Percentiles rank a stretch among this genome's conserved stretches.
Evolutionary conservation across 208 protist genomes (phyloP).

Genomic region (Polymyxa betae): DNA sequence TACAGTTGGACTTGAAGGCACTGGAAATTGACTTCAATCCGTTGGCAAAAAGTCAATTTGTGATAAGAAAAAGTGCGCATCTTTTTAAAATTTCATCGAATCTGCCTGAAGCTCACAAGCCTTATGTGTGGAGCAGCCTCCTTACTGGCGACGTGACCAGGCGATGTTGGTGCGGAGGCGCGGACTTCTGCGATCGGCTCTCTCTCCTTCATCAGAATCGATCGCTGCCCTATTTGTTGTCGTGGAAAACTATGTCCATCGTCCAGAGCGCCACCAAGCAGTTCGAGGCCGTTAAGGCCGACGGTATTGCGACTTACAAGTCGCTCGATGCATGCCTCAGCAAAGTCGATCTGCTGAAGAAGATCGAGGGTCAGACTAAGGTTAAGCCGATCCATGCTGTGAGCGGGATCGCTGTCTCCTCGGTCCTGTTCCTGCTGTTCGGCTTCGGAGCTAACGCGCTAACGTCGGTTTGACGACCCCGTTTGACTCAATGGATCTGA

Average conservation of each 20-base stretch:
- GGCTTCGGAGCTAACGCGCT: constrained; percentile 15
- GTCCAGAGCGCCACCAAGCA: background rate
- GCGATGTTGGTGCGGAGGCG: too few relatives aligned
- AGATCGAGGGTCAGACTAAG: constrained; percentile 22
- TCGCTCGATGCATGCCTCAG: background rate
- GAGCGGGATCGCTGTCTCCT: background rate
- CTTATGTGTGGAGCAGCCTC: too few relatives aligned
- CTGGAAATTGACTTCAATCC: too few relatives aligned
- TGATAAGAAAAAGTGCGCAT: too few relatives aligned
- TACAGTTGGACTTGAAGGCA: too few relatives aligned
- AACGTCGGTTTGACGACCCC: background rate
- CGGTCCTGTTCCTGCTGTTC: constrained; percentile 47
- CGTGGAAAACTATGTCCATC: constrained; percentile 33
- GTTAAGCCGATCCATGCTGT: constrained; percentile 7
- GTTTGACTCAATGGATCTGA: background rate
- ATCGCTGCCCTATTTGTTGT: too few relatives aligned
- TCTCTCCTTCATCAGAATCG: too few relatives aligned
- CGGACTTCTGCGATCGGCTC: too few relatives aligned
- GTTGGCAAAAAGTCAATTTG: too few relatives aligned
- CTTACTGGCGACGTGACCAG: too few relatives aligned
- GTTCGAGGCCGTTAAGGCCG: constrained; percentile 39
- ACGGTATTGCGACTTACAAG: background rate
- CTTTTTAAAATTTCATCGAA: too few relatives aligned
- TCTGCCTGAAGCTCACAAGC: too few relatives aligned
- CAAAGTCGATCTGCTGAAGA: constrained; percentile 53